Percentiles rank a stretch among this genome's conserved stretches.
Conservation (phyloP, 495 filamentous ascomycete genomes). For the Daldinia childiae region DNA sequence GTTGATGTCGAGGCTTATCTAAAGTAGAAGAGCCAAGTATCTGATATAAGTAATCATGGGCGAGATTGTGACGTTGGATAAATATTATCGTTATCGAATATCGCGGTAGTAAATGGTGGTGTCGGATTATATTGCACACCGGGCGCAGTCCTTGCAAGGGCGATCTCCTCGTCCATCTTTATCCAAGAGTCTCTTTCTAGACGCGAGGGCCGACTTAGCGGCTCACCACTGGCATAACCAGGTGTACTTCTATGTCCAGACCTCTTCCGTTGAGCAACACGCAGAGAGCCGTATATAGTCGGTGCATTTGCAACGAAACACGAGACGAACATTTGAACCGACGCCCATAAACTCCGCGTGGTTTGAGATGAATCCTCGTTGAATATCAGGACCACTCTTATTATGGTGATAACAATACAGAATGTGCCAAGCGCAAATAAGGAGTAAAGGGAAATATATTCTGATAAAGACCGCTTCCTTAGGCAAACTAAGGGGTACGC, state of each 20-base stretch:
- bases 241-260: slow-evolving; percentile 20
- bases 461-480: slow-evolving; percentile 43
- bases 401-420: slow-evolving; percentile 54
- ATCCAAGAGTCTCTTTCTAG: slow-evolving; percentile 36
- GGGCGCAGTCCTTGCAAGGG: not conserved
- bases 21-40: no score
- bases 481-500: slow-evolving; percentile 53
- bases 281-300: slow-evolving; percentile 50
- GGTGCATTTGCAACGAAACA: slow-evolving; percentile 58
- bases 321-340: slow-evolving; percentile 54
- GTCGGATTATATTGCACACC: slow-evolving; percentile 5
- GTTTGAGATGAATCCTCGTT: slow-evolving; percentile 48
- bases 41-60: not conserved
- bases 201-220: slow-evolving; percentile 18
- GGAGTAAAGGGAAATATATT: slow-evolving; percentile 51
- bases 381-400: slow-evolving; percentile 50
- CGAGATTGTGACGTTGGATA: not conserved
- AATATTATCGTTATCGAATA: not conserved
- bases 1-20: not conserved
- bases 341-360: slow-evolving; percentile 56
- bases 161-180: slow-evolving; percentile 40
- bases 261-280: slow-evolving; percentile 35
- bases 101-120: slow-evolving; percentile 1
- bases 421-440: slow-evolving; percentile 56
- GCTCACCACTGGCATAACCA: slow-evolving; percentile 11